Percentiles rank a stretch among this genome's conserved stretches.
phyloP scores from a whole-genome alignment of 768 basidiomycete species.

The Auriscalpium vulgare region DNA sequence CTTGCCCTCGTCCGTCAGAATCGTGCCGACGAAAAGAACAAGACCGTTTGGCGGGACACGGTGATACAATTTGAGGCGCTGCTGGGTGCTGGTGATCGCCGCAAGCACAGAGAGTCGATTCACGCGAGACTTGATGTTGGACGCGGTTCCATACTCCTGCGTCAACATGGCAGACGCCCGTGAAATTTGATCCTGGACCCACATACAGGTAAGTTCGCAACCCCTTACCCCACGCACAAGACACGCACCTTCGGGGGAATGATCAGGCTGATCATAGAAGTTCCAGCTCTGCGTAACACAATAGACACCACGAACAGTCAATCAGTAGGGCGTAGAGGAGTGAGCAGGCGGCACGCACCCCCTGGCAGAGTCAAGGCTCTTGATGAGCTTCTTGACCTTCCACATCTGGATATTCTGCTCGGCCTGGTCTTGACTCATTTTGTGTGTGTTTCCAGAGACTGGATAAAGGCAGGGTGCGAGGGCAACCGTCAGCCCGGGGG shows the following conservation, averaged over 20 bases:
- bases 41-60: constrained; percentile 95
- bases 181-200: constrained; percentile 79
- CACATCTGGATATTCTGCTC: constrained; percentile 97
- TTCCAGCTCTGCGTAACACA: constrained; percentile 65
- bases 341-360: constrained; percentile 40
- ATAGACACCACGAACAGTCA: not conserved
- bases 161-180: constrained; percentile 93
- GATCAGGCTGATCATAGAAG: constrained; percentile 98
- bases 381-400: constrained; percentile 99
- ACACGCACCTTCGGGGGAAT: constrained; percentile 79
- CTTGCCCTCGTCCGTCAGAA: constrained; percentile 97
- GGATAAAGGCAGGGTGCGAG: not conserved
- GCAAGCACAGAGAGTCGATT: constrained; percentile 96
- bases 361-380: constrained; percentile 91
- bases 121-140: constrained; percentile 98
- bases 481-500: not conserved
- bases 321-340: not conserved
- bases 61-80: constrained; percentile 93
- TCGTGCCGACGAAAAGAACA: constrained; percentile 96
- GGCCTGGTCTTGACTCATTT: constrained; percentile 76
- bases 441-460: constrained; percentile 21
- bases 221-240: constrained; percentile 3
- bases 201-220: constrained; percentile 2
- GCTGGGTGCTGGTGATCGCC: constrained; percentile 97
- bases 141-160: constrained; percentile 97